Percentiles rank a stretch among this genome's conserved stretches.
Evolutionary conservation across 192 early-diverging fungal genomes (phyloP).

Genomic region (Nowakowskiella sp.): DNA sequence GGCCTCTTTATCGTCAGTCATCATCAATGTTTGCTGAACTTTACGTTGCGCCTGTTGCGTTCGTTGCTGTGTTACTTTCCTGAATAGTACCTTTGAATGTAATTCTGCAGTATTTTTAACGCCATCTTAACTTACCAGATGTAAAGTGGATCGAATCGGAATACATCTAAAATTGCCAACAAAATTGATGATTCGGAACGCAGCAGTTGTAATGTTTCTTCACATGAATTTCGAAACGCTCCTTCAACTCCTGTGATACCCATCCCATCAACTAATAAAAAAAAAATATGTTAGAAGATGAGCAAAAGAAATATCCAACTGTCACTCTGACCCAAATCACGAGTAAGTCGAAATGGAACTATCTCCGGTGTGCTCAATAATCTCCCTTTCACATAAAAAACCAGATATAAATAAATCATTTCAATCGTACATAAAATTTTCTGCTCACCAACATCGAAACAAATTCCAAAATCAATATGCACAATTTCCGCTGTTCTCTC

Average conservation of each 20-base stretch:
- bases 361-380: slow-evolving; percentile 77
- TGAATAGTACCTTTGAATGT: slow-evolving; percentile 14
- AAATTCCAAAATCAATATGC: slow-evolving; percentile 95
- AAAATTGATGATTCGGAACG: slow-evolving; percentile 71
- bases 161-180: slow-evolving; percentile 84
- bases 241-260: slow-evolving; percentile 76
- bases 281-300: background rate
- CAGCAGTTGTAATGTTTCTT: slow-evolving; percentile 71
- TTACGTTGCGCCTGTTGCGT: slow-evolving; percentile 1
- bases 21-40: slow-evolving; percentile 14
- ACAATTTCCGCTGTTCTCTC: slow-evolving; percentile 71
- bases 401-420: too few species aligned
- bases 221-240: slow-evolving; percentile 66
- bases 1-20: slow-evolving; percentile 1
- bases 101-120: background rate
- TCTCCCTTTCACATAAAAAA: too few species aligned
- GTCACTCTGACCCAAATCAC: slow-evolving; percentile 50
- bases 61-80: slow-evolving; percentile 6
- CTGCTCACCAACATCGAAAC: too few species aligned
- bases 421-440: too few species aligned
- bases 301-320: background rate
- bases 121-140: slow-evolving; percentile 39
- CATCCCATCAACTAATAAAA: slow-evolving; percentile 60
- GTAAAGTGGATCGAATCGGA: slow-evolving; percentile 86
- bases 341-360: slow-evolving; percentile 86